Base-by-base conservation (phyloP, 2,329 filamentous ascomycete species). In the Exophiala alcalophila region DNA sequence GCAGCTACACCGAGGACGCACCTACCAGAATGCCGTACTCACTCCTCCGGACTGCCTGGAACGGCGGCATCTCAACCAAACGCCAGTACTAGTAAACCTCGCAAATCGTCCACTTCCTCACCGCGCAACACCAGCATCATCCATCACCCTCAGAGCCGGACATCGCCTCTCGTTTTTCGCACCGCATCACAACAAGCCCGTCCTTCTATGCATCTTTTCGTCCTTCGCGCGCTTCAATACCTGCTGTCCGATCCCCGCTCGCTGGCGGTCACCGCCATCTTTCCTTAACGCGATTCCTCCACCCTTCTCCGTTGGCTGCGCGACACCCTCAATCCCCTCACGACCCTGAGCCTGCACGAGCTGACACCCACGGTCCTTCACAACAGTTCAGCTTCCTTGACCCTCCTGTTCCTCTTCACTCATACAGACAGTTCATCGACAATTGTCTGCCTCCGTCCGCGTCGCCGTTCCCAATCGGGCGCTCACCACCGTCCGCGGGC, bases 331-430 rank as follows among this genome's bases (percentile, higher is more conserved):
- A 25, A 18, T 30, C 36, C n/a, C 35, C 27, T 44, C 15, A 20
- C 23, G 11, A 32, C 16, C 25, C 47, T 32, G 31, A n/a, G 15
- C 24, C 29, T 34, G 26, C 36, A 44, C 40, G 40, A 47, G 44
- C 48, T 50, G 43, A 44, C 40, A 38, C 19, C 35, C 27, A 32
- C 44, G 40, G 31, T 44, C 48, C 38, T 39, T 49, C 28, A 24
- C 14, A 24, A 19, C 38, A 27, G 38, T 38, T 47, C 33, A 32
- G 25, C 29, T 32, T 30, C 32, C n/a, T 34, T 37, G 12, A 15
- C 32, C 28, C 30, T 18, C 39, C 25, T n/a, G 18, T 11, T 25
- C 14, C 16, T 27, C 18, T 30, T 21, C 34, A 18, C 28, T 29
- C 12, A 34, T 3, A 24, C 18, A 28, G 10, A 34, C 29, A 32